phyloP scores from a whole-genome alignment of 2,329 filamentous ascomycete genomes.

The Fusarium mundagurra region DNA sequence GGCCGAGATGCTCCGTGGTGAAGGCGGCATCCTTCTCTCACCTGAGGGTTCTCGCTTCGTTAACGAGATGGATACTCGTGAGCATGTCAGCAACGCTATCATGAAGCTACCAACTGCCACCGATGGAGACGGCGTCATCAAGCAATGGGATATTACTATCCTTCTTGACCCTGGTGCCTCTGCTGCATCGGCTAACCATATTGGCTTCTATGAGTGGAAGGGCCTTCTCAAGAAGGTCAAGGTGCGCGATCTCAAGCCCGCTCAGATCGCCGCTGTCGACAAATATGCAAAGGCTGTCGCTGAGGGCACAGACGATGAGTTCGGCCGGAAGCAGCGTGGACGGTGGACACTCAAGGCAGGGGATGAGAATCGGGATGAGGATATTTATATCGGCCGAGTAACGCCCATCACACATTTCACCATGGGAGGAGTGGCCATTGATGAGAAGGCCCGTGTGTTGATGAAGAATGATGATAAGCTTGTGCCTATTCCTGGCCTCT shows the following conservation, averaged over 20 bases:
- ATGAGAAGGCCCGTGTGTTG: slow-evolving; percentile 62
- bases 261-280: slow-evolving; percentile 55
- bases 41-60: slow-evolving; percentile 62
- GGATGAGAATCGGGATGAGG: slow-evolving; percentile 58
- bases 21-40: slow-evolving; percentile 67
- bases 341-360: slow-evolving; percentile 60
- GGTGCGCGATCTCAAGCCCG: slow-evolving; percentile 57
- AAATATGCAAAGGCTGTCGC: slow-evolving; percentile 59
- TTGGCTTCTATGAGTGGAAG: slow-evolving; percentile 72
- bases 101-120: slow-evolving; percentile 51
- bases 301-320: slow-evolving; percentile 52
- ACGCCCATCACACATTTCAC: slow-evolving; percentile 74
- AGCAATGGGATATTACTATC: slow-evolving; percentile 68
- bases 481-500: slow-evolving; percentile 63
- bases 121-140: slow-evolving; percentile 44
- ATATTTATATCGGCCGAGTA: slow-evolving; percentile 67
- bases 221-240: slow-evolving; percentile 67
- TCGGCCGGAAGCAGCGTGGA: slow-evolving; percentile 63
- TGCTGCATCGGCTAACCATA: slow-evolving; percentile 61
- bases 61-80: slow-evolving; percentile 70
- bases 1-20: slow-evolving; percentile 69
- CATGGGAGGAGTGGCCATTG: slow-evolving; percentile 71
- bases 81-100: slow-evolving; percentile 64
- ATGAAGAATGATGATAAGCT: slow-evolving; percentile 47
- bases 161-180: slow-evolving; percentile 69